These are phyloP conservation scores for Ceratobasidium sp. DNA, from an alignment of 1,284 basidiomycete genomes.

Conservation along the genomic window DNA sequence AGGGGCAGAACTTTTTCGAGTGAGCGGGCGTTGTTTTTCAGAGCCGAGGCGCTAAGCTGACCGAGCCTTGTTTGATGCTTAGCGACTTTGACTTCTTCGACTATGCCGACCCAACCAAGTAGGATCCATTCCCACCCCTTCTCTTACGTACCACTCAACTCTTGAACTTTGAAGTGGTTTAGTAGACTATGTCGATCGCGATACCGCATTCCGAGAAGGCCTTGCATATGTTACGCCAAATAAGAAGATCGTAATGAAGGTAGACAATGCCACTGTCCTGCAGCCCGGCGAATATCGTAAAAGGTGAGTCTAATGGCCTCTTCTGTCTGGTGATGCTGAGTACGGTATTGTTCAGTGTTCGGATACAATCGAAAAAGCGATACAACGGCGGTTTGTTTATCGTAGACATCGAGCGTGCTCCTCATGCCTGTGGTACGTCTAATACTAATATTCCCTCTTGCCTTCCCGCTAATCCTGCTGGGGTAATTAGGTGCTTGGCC, in stretches of 20 bases:
- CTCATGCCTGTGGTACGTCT: slow-evolving; percentile 77
- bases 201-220: slow-evolving; percentile 43
- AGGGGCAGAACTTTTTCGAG: slow-evolving; percentile 50
- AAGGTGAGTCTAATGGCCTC: slow-evolving; percentile 43
- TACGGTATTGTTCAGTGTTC: slow-evolving; percentile 49
- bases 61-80: neutral
- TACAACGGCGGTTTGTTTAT: slow-evolving; percentile 78
- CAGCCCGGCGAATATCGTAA: slow-evolving; percentile 46
- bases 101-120: slow-evolving; percentile 44
- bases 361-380: slow-evolving; percentile 52
- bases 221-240: slow-evolving; percentile 50
- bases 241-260: slow-evolving; percentile 50
- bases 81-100: slow-evolving; percentile 42
- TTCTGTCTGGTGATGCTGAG: neutral
- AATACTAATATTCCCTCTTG: neutral
- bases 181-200: slow-evolving; percentile 65
- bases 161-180: slow-evolving; percentile 60
- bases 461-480: neutral
- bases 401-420: slow-evolving; percentile 74
- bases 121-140: neutral
- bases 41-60: slow-evolving; percentile 2
- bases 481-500: slow-evolving; percentile 70
- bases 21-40: slow-evolving; percentile 32
- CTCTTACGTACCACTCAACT: neutral
- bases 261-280: slow-evolving; percentile 49